Evolutionary conservation across 805 yeast species (phyloP).

Genomic region (Starmerella sirachaensis): DNA sequence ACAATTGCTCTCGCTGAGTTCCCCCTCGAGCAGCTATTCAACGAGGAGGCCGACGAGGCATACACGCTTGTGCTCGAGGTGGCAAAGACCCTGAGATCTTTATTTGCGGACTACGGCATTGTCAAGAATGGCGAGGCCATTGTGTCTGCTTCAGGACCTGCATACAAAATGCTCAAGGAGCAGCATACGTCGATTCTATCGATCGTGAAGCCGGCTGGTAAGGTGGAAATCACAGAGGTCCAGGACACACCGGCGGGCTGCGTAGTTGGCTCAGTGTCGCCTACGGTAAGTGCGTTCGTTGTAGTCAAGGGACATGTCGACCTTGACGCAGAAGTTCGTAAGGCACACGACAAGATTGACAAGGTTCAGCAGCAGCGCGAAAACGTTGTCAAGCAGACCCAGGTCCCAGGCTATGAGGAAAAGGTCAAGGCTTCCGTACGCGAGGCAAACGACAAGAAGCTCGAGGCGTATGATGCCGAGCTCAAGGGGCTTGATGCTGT

Average conservation of each 20-base stretch:
- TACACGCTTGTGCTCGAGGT: constrained; percentile 77
- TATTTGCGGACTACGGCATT: constrained; percentile 81
- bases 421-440: constrained; percentile 78
- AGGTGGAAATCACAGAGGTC: constrained; percentile 50
- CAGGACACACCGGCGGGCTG: constrained; percentile 75
- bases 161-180: constrained; percentile 42
- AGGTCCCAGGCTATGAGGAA: constrained; percentile 62
- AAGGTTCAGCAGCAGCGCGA: constrained; percentile 50
- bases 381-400: constrained; percentile 57
- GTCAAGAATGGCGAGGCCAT: constrained; percentile 77
- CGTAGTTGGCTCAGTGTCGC: constrained; percentile 69
- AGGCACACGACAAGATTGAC: constrained; percentile 64
- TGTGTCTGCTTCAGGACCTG: constrained; percentile 53
- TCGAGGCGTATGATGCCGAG: constrained; percentile 68
- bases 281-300: constrained; percentile 74
- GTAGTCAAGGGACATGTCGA: constrained; percentile 92
- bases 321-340: constrained; percentile 76
- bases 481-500: constrained; percentile 82
- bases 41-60: constrained; percentile 53
- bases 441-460: constrained; percentile 56
- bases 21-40: constrained; percentile 57
- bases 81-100: constrained; percentile 83
- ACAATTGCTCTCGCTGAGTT: constrained; percentile 70
- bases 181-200: constrained; percentile 84
- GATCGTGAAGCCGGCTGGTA: constrained; percentile 79